Base-by-base conservation (phyloP, 805 yeast species). In the Schizosaccharomyces lindneri region DNA sequence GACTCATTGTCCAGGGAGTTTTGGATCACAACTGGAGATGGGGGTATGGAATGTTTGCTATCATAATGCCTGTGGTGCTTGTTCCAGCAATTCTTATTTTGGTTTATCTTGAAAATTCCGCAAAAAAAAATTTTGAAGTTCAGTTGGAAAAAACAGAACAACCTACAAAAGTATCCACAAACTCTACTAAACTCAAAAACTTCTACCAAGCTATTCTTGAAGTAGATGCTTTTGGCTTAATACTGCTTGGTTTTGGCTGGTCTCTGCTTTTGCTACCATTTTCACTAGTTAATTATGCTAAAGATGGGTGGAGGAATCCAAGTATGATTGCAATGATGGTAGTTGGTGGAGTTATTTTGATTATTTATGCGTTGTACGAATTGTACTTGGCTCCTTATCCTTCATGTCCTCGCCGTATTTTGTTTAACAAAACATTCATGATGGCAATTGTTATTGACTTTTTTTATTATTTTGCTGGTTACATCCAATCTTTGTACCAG, bases 401-500 rank as follows among this genome's bases (percentile, higher is more conserved):
- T 27, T 69, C 83, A 57, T 70, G 79, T 21, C 86, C 86, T 31
- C 73, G 71, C 63, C 68, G 71, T 3, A 71, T 82, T 63, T 67
- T 83, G 66, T 77, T 72, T 63, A 83, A 83, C 68, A 76, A 85
- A 65, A 84, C 84, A 64, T 81, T 83, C 17, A 65, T 65, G 62
- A 64, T 61, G 55, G 63, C 65, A 65, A 55, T 65, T 68, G 67
- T 80, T 17, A 67, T 80, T 62, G 88, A 87, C 60, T 69, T 80
- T 39, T 64, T 79, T 9, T 67, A 80, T 27, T 67, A 81, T 65
- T 73, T 77, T 61, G 73, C 74, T 32, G 61, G 43, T 19, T 27
- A 27, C 61, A n/a, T 46, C 11, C 51, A 46, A 46, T 46, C 51
- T 11, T 19, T 46, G 24, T 46, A 46, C 51, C 27, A 19, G 7